Conservation (phyloP, 495 filamentous ascomycete species). For the Cercophora newfieldiana region DNA sequence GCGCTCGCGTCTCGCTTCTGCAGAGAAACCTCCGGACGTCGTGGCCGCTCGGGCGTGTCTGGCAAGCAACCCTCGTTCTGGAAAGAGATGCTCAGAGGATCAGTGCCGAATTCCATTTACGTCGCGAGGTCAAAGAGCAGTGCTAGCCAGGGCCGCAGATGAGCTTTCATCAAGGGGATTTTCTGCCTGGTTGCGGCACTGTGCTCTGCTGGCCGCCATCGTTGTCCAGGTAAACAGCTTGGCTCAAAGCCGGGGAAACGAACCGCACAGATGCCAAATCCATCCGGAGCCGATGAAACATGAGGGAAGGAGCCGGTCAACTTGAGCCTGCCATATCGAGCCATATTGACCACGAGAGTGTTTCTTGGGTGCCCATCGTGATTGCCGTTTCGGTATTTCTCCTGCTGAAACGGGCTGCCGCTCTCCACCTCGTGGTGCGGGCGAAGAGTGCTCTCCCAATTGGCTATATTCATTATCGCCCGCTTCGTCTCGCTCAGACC, state of each 20-base stretch:
- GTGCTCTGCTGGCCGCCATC: neutral
- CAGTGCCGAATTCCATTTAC: slow-evolving; percentile 5
- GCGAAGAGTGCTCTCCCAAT: slow-evolving; percentile 7
- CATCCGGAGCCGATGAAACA: neutral
- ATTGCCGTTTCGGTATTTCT: slow-evolving; percentile 9
- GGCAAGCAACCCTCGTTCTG: neutral
- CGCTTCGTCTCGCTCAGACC: slow-evolving; percentile 18
- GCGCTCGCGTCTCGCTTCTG: slow-evolving; percentile 20
- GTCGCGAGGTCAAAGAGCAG: slow-evolving; percentile 19
- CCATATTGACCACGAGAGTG: slow-evolving; percentile 13
- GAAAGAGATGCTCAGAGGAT: neutral
- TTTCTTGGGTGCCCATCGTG: neutral
- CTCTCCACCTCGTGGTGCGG: neutral
- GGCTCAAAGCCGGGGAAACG: slow-evolving; percentile 15
- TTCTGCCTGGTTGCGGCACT: neutral
- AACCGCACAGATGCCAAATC: neutral
- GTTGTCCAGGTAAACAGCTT: slow-evolving; percentile 13
- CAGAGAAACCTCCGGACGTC: slow-evolving; percentile 16
- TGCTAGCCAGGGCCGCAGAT: slow-evolving; percentile 8
- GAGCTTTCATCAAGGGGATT: slow-evolving; percentile 4
- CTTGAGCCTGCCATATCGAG: neutral
- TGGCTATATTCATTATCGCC: slow-evolving; percentile 2
- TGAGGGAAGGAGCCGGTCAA: neutral
- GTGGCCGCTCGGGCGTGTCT: neutral
- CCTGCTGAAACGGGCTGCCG: slow-evolving; percentile 1